phyloP scores from a whole-genome alignment of 1,139 yeast species.

The Yamadazyma aaseri region DNA sequence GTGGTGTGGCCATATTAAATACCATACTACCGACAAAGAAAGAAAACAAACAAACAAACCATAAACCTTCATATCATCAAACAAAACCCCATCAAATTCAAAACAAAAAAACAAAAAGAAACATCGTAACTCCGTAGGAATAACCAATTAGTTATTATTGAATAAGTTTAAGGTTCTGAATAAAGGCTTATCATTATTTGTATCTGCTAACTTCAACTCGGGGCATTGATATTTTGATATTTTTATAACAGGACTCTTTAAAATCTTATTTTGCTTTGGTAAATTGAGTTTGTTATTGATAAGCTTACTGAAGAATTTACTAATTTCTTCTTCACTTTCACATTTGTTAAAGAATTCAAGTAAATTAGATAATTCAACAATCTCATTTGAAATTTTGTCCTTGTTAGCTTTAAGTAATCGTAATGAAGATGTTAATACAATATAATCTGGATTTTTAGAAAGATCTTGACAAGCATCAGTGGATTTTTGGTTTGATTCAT shows the following conservation, averaged over 20 bases:
- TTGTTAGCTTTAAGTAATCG: constrained; percentile 28
- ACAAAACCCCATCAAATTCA: too few relatives aligned
- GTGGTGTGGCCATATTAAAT: too few relatives aligned
- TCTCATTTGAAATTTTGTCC: constrained; percentile 28
- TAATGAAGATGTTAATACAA: constrained; percentile 36
- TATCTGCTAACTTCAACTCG: constrained; percentile 13
- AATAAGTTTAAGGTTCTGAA: constrained; percentile 30
- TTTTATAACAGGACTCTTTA: constrained; percentile 37
- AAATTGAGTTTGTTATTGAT: constrained; percentile 30
- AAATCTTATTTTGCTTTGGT: constrained; percentile 36
- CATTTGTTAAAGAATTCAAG: constrained; percentile 17
- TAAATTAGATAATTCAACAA: constrained; percentile 30
- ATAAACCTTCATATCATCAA: constrained; percentile 1
- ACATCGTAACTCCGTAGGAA: too few relatives aligned
- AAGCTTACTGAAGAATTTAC: constrained; percentile 29
- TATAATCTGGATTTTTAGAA: constrained; percentile 37
- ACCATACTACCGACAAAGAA: too few relatives aligned
- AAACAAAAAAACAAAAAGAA: too few relatives aligned
- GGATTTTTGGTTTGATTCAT: background rate
- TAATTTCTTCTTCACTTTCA: constrained; percentile 24
- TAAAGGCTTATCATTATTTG: constrained; percentile 20
- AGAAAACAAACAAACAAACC: background rate
- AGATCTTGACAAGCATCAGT: constrained; percentile 16
- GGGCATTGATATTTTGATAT: constrained; percentile 34
- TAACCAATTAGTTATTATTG: too few relatives aligned